These are phyloP conservation scores for Candida sakaeoensis DNA, from an alignment of 805 yeast species.

Conservation along the genomic window DNA sequence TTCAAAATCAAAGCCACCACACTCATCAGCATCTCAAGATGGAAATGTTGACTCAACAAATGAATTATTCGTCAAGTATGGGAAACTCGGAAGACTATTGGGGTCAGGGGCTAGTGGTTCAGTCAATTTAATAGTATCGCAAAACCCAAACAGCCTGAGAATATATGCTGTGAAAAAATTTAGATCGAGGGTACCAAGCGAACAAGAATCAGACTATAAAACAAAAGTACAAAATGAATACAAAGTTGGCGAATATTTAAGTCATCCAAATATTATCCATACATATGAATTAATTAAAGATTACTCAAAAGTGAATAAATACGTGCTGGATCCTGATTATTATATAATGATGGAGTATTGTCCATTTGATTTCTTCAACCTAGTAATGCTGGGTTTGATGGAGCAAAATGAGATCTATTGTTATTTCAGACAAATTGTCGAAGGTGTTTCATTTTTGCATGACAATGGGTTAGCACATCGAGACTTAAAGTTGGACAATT, in stretches of 20 bases:
- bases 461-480: constrained; percentile 85
- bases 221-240: constrained; percentile 80
- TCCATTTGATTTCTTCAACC: constrained; percentile 85
- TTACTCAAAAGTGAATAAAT: constrained; percentile 4
- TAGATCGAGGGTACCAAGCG: constrained; percentile 59
- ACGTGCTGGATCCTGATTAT: constrained; percentile 28
- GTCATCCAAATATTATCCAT: constrained; percentile 73
- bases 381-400: constrained; percentile 88
- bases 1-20: constrained; percentile 14
- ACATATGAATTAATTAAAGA: constrained; percentile 80
- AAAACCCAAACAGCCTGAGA: constrained; percentile 36
- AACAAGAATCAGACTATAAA: constrained; percentile 64
- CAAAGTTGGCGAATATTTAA: constrained; percentile 69
- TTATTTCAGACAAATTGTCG: constrained; percentile 75
- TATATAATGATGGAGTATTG: constrained; percentile 90
- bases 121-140: constrained; percentile 71
- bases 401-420: constrained; percentile 66
- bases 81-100: constrained; percentile 60
- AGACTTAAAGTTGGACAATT: constrained; percentile 88
- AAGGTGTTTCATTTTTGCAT: constrained; percentile 77
- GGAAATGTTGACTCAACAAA: constrained; percentile 6
- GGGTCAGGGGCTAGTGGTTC: constrained; percentile 97
- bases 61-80: constrained; percentile 53
- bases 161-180: constrained; percentile 87
- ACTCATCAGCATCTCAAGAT: not conserved